A percentile compares a stretch with the other conserved stretches of the same genome.
phyloP scores from a whole-genome alignment of 2,329 filamentous ascomycete species.

The Westerdykella sp. region DNA sequence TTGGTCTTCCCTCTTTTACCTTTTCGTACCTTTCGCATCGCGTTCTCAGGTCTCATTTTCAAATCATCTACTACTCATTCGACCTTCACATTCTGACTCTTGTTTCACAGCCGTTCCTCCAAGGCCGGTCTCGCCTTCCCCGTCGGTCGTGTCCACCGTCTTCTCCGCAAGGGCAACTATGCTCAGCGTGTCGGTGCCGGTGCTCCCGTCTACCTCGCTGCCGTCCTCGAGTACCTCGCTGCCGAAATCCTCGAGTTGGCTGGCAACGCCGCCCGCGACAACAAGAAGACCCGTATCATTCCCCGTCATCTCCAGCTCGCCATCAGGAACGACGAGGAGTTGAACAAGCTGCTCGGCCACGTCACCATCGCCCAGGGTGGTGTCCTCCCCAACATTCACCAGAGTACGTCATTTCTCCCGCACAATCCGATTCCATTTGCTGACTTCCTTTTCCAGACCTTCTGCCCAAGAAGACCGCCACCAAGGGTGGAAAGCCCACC shows the following conservation, averaged over 20 bases:
- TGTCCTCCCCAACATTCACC: conserved; percentile 95
- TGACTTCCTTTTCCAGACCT: conserved; percentile 62
- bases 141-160: conserved; percentile 98
- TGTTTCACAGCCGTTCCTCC: conserved; percentile 75
- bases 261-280: conserved; percentile 96
- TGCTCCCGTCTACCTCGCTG: conserved; percentile 93
- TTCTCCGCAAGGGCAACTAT: conserved; percentile 98
- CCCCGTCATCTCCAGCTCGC: conserved; percentile 97
- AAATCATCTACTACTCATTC: conserved; percentile 13
- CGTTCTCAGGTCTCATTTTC: no score
- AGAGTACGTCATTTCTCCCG: conserved; percentile 61
- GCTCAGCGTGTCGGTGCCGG: conserved; percentile 98
- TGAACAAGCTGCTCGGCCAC: conserved; percentile 97
- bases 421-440: conserved; percentile 16
- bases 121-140: conserved; percentile 99
- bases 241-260: conserved; percentile 98
- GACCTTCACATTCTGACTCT: conserved; percentile 9
- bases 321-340: conserved; percentile 98
- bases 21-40: conserved; percentile 12
- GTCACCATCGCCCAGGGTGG: conserved; percentile 96
- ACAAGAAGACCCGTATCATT: conserved; percentile 99
- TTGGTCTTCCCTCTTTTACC: conserved; percentile 5
- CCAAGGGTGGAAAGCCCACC: conserved; percentile 81
- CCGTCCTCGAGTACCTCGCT: conserved; percentile 96
- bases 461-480: conserved; percentile 93